Evolutionary conservation across 2,329 filamentous ascomycete genomes (phyloP).

Genomic region (Dactylellina leptospora): DNA sequence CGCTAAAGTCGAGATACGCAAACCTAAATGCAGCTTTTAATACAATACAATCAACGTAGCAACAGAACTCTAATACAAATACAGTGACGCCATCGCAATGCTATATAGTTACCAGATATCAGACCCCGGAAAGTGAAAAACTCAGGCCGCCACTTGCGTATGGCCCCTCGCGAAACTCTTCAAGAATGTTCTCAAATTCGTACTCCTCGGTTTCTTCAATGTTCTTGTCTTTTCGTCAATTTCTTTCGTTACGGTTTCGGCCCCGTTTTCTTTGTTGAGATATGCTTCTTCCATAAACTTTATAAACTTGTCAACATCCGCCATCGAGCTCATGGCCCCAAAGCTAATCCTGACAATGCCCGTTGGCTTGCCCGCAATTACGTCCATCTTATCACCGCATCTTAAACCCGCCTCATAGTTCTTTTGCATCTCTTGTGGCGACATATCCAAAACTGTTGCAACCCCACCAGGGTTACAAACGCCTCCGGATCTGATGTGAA

Average conservation of each 20-base stretch:
- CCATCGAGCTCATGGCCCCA: conserved; percentile 69
- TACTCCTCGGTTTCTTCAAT: conserved; percentile 12
- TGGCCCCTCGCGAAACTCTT: conserved; percentile 21
- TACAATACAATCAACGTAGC: not conserved
- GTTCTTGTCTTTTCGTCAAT: not conserved
- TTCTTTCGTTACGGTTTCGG: not conserved
- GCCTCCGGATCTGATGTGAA: conserved; percentile 70
- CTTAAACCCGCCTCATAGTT: conserved; percentile 68
- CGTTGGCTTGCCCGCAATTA: conserved; percentile 67
- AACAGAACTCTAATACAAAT: not conserved
- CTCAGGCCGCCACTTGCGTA: not conserved
- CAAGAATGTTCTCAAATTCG: conserved; percentile 9
- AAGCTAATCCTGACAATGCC: conserved; percentile 71
- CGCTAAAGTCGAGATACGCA: too few relatives aligned
- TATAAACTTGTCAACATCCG: conserved; percentile 66
- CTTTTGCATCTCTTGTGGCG: conserved; percentile 66
- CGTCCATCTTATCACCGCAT: conserved; percentile 67
- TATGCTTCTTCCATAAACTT: conserved; percentile 63
- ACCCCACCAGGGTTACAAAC: conserved; percentile 67
- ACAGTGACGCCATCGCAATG: conserved; percentile 5
- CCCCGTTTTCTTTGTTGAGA: not conserved
- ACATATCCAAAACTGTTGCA: conserved; percentile 64
- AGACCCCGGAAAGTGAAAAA: not conserved
- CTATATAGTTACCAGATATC: not conserved
- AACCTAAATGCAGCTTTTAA: too few relatives aligned